Percentiles rank a stretch among this genome's conserved stretches.
phyloP scores from a whole-genome alignment of 306 rosid genomes.

The Aeschynomene evenia region DNA sequence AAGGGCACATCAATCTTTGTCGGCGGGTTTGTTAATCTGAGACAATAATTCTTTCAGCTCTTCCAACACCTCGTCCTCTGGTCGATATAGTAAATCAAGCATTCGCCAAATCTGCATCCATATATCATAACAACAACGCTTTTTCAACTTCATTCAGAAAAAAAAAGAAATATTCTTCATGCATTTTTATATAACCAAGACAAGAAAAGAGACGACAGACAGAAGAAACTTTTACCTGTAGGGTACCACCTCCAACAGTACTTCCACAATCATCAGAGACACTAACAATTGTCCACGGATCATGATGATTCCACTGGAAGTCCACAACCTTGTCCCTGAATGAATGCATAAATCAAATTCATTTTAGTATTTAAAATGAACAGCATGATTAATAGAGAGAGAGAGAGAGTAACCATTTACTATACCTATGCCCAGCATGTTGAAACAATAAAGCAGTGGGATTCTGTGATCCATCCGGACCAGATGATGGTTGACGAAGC shows the following conservation, averaged over 20 bases:
- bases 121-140: no score
- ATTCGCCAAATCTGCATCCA: slow-evolving; percentile 77
- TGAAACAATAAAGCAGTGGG: slow-evolving; percentile 52
- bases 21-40: slow-evolving; percentile 26
- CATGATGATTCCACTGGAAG: slow-evolving; percentile 91
- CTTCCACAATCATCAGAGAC: slow-evolving; percentile 96
- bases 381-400: no score
- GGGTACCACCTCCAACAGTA: slow-evolving; percentile 82
- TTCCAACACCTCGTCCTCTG: slow-evolving; percentile 54
- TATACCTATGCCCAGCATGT: slow-evolving; percentile 60
- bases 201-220: no score
- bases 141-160: no score
- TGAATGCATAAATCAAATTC: slow-evolving; percentile 26
- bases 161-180: no score
- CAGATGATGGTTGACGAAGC: slow-evolving; percentile 42
- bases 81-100: slow-evolving; percentile 64
- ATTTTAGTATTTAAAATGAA: no score
- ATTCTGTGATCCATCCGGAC: slow-evolving; percentile 23
- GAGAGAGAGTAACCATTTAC: neutral
- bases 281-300: slow-evolving; percentile 96
- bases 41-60: slow-evolving; percentile 54
- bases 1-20: neutral
- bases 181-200: no score
- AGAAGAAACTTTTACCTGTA: slow-evolving; percentile 60
- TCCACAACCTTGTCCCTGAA: slow-evolving; percentile 94